phyloP scores from a whole-genome alignment of 1,139 yeast genomes.

The Saccharomyces hybrid region DNA sequence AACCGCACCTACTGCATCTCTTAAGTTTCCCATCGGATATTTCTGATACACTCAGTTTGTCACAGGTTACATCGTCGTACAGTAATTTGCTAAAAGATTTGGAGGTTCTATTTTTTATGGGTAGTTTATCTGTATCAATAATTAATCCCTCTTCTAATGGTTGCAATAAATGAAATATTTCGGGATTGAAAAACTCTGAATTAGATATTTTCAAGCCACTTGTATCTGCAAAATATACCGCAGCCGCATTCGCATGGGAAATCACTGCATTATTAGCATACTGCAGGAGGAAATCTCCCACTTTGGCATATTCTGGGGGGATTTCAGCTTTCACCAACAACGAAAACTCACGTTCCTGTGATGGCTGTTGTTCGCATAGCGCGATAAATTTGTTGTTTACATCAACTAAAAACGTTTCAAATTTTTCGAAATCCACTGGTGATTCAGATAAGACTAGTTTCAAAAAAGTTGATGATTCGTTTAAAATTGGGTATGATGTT shows the following conservation, averaged over 20 bases:
- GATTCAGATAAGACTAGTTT: slow-evolving; percentile 28
- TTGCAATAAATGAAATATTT: slow-evolving; percentile 19
- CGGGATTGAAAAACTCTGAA: slow-evolving; percentile 21
- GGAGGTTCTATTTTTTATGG: slow-evolving; percentile 12
- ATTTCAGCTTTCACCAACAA: slow-evolving; percentile 29
- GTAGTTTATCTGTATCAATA: slow-evolving; percentile 12
- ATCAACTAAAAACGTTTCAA: slow-evolving; percentile 28
- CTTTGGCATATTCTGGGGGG: slow-evolving; percentile 19
- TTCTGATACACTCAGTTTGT: slow-evolving; percentile 18
- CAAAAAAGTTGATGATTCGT: slow-evolving; percentile 29
- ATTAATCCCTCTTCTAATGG: slow-evolving; percentile 27
- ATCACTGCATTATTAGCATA: slow-evolving; percentile 25
- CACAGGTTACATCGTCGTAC: slow-evolving; percentile 31
- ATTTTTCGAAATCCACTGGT: slow-evolving; percentile 29
- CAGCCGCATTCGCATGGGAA: slow-evolving; percentile 26
- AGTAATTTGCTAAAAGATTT: slow-evolving; percentile 19
- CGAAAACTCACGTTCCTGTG: slow-evolving; percentile 22
- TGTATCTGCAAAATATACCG: slow-evolving; percentile 28
- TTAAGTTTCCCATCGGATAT: slow-evolving; percentile 21
- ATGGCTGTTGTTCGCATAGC: slow-evolving; percentile 23
- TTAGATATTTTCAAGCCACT: slow-evolving; percentile 26
- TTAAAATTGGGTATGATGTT: slow-evolving; percentile 28
- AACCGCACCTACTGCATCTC: slow-evolving; percentile 31
- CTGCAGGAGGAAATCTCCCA: slow-evolving; percentile 24
- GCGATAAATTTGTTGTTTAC: slow-evolving; percentile 27